Base-by-base conservation (phyloP, 192 early-diverging fungal species). In the Chytriomyces confervae region DNA sequence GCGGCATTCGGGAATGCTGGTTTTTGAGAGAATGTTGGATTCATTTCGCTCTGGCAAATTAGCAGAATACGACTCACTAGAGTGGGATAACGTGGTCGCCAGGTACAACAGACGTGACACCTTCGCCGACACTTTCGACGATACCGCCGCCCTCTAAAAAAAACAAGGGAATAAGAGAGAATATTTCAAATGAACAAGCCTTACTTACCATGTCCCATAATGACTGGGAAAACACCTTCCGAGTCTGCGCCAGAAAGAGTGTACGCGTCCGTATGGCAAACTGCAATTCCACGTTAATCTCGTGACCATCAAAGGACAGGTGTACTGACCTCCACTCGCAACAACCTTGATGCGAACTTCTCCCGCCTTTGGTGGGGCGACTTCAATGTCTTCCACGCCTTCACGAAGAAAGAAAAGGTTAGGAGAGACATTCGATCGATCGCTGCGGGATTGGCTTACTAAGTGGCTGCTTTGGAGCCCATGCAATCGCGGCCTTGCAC, bases 71-170 rank as follows among this genome's bases (percentile, higher is more conserved):
- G 84, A 94, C 61, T 11, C 46, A 74, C 72, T 76, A 99, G 29
- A 98, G 89, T 23, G 97, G 97, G 69, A 99, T 90, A 27, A 99
- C 97, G 76, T 97, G 96, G 81, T 99, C 97, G n/a, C 97, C 97
- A 1, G 88, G 86, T 57, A 87, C 80, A 43, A 99, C 93, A 47
- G 90, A 91, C 44, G 97, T 97, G 6, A 99, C 97, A 61, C 88
- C 88, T 53, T 97, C 96, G 75, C 97, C 97, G 16, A 99, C 90
- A 48, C 95, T 96, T 84, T 98, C 97, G 45, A 99, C 97, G 66
- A 98, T 78, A 80, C 95, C 95, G 44, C 93, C 94, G 77, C 95
- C 88, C 61, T 63, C 72, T 48, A 10, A 61, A 61, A n/a, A 61
- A 61, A n/a, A 61, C 16, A 61, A 61, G 23, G 23, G 57, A 18